Evolutionary conservation across 1,284 basidiomycete genomes (phyloP).

Genomic region (Sporisorium iseilematis-ciliati): DNA sequence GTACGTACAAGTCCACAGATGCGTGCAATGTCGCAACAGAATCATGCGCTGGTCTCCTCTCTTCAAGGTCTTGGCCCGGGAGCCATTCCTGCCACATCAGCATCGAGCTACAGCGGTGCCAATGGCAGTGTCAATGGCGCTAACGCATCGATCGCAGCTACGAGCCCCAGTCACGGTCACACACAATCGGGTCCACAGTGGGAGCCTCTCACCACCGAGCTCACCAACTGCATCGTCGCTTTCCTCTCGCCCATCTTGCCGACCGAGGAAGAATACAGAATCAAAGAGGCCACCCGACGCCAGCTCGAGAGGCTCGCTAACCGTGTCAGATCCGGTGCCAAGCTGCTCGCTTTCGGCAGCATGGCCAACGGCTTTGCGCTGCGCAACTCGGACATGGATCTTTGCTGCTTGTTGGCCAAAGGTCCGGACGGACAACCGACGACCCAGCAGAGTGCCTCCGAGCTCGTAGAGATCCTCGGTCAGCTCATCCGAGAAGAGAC

Average conservation of each 20-base stretch:
- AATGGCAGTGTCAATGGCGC: constrained; percentile 20
- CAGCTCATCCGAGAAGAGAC: constrained; percentile 95
- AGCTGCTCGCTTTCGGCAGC: constrained; percentile 87
- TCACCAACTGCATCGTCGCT: constrained; percentile 66
- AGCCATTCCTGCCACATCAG: constrained; percentile 17
- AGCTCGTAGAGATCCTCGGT: constrained; percentile 93
- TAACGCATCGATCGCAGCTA: constrained; percentile 8
- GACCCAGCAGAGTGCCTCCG: constrained; percentile 74
- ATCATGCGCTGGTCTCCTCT: constrained; percentile 19
- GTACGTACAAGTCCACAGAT: constrained; percentile 47
- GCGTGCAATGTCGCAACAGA: constrained; percentile 39
- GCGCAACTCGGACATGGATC: constrained; percentile 97
- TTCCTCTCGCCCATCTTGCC: constrained; percentile 67
- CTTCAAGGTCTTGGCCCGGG: constrained; percentile 24
- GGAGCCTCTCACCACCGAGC: constrained; percentile 65
- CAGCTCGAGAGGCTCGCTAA: constrained; percentile 93
- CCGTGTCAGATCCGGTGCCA: constrained; percentile 90
- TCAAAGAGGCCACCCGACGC: constrained; percentile 93
- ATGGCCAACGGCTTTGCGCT: constrained; percentile 94
- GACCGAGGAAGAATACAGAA: constrained; percentile 68
- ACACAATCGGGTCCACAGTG: constrained; percentile 33
- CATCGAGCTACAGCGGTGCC: constrained; percentile 1
- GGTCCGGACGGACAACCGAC: constrained; percentile 30
- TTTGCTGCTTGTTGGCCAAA: constrained; percentile 85
- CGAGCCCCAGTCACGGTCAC: constrained; percentile 30